Evolutionary conservation across 805 yeast species (phyloP), one percentile per base, ranked within the genome.

Genomic region (Huiozyma sinensis): DNA sequence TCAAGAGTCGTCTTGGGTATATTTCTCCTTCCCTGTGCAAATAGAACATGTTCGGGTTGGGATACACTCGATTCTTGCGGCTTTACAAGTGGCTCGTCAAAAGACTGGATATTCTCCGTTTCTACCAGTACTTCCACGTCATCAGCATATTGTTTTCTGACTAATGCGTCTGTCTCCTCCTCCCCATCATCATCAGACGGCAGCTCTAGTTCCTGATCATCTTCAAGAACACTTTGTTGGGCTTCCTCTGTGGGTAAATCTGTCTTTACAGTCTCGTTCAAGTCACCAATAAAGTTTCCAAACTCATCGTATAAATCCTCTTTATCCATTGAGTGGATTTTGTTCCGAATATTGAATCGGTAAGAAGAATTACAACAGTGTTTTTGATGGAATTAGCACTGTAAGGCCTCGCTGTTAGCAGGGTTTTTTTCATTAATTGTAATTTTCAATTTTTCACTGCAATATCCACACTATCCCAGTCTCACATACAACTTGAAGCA

Each of bases 231-330:
- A 32, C 10, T 32, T 32, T 32, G 34, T 10, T n/a, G 10, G 34
- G 34, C n/a, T 32, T 32, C 34, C n/a, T 32, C 7, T 27, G 9
- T 12, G 33, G 24, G 24, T 17, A 17, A 17, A 17, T 17, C 24
- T 17, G 24, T 17, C 24, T 17, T 17, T 17, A 17, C 42, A 13
- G 35, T 7, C 6, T 24, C 45, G 32, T 37, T 47, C 27, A 39
- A 48, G 11, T 43, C 45, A 1, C 46, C 57, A 4, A 57, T n/a
- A 7, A 50, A 44, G 38, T 59, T 57, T 10, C 60, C 65, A 50
- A 60, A 72, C 72, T 87, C 95, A 62, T 87, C 96, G 62, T 81
- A 86, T 28, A 78, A 57, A 47, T 78, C 83, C 24, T 79, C 83
- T 17, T 78, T 17, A 17, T 17, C 24, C 24, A 17, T 17, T 17